phyloP scores from a whole-genome alignment of 495 filamentous ascomycete species.

The Pyrenopolyporus hunteri region DNA sequence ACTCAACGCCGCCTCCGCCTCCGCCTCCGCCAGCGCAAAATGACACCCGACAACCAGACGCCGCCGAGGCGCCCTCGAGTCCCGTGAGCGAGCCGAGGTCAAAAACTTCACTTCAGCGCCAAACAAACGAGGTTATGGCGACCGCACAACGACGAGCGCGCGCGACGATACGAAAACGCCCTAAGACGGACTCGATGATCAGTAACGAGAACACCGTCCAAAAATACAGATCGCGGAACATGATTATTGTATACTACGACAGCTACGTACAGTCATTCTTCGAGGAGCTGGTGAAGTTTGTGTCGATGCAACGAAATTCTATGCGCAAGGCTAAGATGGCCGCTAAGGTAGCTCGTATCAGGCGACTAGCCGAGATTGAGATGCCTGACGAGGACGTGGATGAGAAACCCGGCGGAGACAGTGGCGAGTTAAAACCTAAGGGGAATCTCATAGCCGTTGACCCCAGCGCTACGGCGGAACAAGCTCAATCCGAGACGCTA shows the following conservation, averaged over 20 bases:
- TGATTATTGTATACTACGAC: constrained; percentile 90
- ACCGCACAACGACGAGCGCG: constrained; percentile 51
- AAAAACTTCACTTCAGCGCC: constrained; percentile 57
- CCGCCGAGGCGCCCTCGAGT: constrained; percentile 40
- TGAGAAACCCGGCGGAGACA: constrained; percentile 18
- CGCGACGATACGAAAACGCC: constrained; percentile 57
- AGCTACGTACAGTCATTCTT: constrained; percentile 81
- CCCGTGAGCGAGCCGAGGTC: constrained; percentile 40
- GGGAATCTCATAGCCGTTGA: constrained; percentile 25
- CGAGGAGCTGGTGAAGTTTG: constrained; percentile 78
- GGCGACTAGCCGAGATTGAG: constrained; percentile 57
- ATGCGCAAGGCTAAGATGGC: constrained; percentile 81
- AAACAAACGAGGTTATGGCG: constrained; percentile 51
- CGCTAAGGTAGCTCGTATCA: constrained; percentile 64
- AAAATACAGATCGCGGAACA: constrained; percentile 72
- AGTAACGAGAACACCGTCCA: constrained; percentile 56
- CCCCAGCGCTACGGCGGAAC: not conserved
- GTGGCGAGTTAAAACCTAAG: constrained; percentile 36
- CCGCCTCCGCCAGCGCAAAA: constrained; percentile 24
- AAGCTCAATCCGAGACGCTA: constrained; percentile 8
- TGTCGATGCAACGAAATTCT: constrained; percentile 79
- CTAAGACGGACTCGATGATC: constrained; percentile 64
- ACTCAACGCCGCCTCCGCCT: constrained; percentile 29
- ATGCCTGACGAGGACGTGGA: constrained; percentile 54
- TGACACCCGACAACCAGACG: constrained; percentile 25